Percentiles rank a stretch among this genome's conserved stretches.
Conservation (phyloP, 2,329 filamentous ascomycete species). For the Knufia petricola region DNA sequence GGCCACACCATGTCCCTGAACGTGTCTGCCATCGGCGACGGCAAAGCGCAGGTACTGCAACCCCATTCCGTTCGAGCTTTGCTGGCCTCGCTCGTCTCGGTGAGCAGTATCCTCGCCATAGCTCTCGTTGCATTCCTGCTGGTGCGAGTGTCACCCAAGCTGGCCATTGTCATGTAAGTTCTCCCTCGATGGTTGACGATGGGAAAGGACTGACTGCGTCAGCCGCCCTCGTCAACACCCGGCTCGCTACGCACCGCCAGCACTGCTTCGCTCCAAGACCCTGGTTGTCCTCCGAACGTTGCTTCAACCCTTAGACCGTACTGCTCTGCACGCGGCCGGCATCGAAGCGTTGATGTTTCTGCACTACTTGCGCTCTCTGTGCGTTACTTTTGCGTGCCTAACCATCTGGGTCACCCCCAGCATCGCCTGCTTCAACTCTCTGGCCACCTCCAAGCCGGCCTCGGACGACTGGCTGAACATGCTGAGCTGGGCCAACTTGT, state of each 20-base stretch:
- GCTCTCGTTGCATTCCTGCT: neutral
- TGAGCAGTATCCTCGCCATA: neutral
- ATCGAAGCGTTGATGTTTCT: neutral
- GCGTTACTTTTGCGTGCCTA: neutral
- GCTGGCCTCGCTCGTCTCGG: neutral
- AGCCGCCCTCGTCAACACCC: neutral
- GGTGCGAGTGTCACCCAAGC: neutral
- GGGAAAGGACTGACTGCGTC: neutral
- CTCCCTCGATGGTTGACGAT: neutral
- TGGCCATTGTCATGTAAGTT: neutral
- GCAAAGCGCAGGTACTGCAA: neutral
- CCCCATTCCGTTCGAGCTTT: neutral
- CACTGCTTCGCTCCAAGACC: neutral
- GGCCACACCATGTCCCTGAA: neutral
- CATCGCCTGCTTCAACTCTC: neutral
- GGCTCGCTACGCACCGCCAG: neutral
- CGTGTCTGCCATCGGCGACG: neutral
- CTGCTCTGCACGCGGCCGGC: neutral
- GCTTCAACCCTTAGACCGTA: neutral
- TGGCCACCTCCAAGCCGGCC: neutral
- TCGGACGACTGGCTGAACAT: neutral
- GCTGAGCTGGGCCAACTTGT: constrained; percentile 7
- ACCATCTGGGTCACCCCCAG: neutral
- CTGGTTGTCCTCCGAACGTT: neutral
- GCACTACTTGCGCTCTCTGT: neutral